Evolutionary conservation across 768 basidiomycete species (phyloP).

Genomic region (Lactifluus hygrophoroides): DNA sequence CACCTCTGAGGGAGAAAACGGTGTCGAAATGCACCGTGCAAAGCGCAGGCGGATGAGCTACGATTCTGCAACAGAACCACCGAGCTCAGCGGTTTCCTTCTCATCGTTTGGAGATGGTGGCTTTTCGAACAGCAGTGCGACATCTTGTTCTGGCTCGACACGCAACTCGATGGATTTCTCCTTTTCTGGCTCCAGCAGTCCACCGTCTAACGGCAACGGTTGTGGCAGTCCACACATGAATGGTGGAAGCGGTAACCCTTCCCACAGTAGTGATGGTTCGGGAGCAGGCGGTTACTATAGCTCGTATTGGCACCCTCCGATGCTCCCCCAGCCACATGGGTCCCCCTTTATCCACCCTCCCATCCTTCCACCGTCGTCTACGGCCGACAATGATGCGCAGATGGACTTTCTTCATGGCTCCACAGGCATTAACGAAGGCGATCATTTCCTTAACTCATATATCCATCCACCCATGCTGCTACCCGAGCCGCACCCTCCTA

Average conservation of each 20-base stretch:
- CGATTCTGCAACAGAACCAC: slow-evolving; percentile 42
- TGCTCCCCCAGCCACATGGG: slow-evolving; percentile 45
- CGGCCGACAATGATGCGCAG: slow-evolving; percentile 42
- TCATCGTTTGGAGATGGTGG: slow-evolving; percentile 40
- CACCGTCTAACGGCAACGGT: slow-evolving; percentile 38
- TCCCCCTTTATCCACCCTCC: slow-evolving; percentile 59
- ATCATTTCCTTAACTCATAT: slow-evolving; percentile 47
- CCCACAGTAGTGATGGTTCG: not conserved
- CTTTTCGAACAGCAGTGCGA: slow-evolving; percentile 34
- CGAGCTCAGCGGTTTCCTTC: slow-evolving; percentile 55
- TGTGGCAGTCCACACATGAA: not conserved
- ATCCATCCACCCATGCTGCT: slow-evolving; percentile 50
- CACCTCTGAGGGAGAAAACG: slow-evolving; percentile 33
- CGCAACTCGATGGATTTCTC: slow-evolving; percentile 58
- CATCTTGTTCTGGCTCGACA: slow-evolving; percentile 49
- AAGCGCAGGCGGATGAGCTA: slow-evolving; percentile 71
- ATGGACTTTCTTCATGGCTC: slow-evolving; percentile 70
- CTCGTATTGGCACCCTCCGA: slow-evolving; percentile 73
- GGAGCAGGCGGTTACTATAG: slow-evolving; percentile 36
- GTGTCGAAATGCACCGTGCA: slow-evolving; percentile 35
- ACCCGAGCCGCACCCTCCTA: slow-evolving; percentile 34
- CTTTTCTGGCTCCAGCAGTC: slow-evolving; percentile 38
- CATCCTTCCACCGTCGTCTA: slow-evolving; percentile 40
- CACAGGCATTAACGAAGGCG: slow-evolving; percentile 49
- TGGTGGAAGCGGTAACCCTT: not conserved